Conservation (phyloP, 257 asterid genomes). For the Haberlea rhodopensis region DNA sequence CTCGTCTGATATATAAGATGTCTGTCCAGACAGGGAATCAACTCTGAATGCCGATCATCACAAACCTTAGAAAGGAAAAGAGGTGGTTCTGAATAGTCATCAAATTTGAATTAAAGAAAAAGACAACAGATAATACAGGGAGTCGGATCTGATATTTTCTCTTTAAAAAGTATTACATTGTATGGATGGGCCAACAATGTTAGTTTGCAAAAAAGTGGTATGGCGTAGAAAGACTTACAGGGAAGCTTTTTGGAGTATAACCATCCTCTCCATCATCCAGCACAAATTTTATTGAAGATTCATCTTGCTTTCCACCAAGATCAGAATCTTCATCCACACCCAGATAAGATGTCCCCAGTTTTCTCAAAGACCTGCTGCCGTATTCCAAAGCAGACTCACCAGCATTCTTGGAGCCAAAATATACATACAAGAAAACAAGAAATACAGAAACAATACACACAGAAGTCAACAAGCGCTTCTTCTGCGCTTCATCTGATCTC, state of each 20-base stretch:
- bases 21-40: constrained; percentile 98
- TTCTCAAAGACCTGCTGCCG: constrained; percentile 86
- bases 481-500: constrained; percentile 72
- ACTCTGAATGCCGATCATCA: constrained; percentile 95
- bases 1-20: constrained; percentile 86
- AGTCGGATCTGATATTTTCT: neutral
- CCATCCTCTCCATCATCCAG: constrained; percentile 69
- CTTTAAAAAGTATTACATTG: constrained; percentile 14
- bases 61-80: constrained; percentile 60
- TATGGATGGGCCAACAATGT: constrained; percentile 1
- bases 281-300: constrained; percentile 46
- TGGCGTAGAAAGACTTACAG: constrained; percentile 48
- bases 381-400: constrained; percentile 88
- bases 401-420: constrained; percentile 64
- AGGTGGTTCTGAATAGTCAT: constrained; percentile 5
- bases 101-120: constrained; percentile 16
- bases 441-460: constrained; percentile 47
- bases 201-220: constrained; percentile 18
- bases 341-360: constrained; percentile 79
- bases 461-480: constrained; percentile 60
- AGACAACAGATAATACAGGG: neutral
- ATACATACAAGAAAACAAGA: constrained; percentile 60
- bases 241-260: constrained; percentile 61
- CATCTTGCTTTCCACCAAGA: constrained; percentile 56
- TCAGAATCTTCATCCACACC: constrained; percentile 85